Percentiles rank a stretch among this genome's conserved stretches.
Conservation (phyloP, 177 flowering plant genomes). For the Vitis hybrid region DNA sequence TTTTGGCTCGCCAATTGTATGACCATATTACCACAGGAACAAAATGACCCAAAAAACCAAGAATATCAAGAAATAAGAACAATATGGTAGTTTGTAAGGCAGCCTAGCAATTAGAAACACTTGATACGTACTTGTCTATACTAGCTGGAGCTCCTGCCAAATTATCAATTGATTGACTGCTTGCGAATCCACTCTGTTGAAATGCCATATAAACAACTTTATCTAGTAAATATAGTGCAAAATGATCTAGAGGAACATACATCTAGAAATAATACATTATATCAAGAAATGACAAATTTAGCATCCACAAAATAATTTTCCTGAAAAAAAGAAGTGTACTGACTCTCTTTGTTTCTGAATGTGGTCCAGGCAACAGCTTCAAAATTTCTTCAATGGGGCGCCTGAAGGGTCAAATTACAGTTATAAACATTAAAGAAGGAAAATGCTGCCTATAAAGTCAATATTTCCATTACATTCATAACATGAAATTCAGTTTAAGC, state of each 20-base stretch:
- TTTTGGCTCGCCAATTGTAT: too few species aligned
- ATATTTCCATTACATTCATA: background rate
- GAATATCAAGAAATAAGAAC: constrained; percentile 2
- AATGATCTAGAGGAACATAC: background rate
- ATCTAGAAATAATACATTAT: background rate
- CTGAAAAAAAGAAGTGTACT: constrained; percentile 19
- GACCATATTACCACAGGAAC: background rate
- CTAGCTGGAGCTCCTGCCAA: constrained; percentile 40
- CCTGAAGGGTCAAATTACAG: constrained; percentile 44
- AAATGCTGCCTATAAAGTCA: background rate
- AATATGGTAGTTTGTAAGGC: background rate
- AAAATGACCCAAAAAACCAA: background rate
- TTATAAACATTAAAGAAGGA: background rate
- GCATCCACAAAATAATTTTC: background rate
- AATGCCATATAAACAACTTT: background rate
- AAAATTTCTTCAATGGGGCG: constrained; percentile 90
- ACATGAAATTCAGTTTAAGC: background rate
- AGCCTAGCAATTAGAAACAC: constrained; percentile 1
- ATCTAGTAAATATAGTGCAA: background rate
- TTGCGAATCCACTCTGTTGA: constrained; percentile 68
- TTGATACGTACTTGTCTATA: constrained; percentile 47
- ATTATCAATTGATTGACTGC: constrained; percentile 55
- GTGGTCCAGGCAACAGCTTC: constrained; percentile 94
- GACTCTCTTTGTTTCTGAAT: constrained; percentile 82
- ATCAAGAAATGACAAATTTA: background rate